Evolutionary conservation across 2,329 filamentous ascomycete species (phyloP), one percentile per base, ranked within the genome.

Genomic region (Hypoxylon sp.): DNA sequence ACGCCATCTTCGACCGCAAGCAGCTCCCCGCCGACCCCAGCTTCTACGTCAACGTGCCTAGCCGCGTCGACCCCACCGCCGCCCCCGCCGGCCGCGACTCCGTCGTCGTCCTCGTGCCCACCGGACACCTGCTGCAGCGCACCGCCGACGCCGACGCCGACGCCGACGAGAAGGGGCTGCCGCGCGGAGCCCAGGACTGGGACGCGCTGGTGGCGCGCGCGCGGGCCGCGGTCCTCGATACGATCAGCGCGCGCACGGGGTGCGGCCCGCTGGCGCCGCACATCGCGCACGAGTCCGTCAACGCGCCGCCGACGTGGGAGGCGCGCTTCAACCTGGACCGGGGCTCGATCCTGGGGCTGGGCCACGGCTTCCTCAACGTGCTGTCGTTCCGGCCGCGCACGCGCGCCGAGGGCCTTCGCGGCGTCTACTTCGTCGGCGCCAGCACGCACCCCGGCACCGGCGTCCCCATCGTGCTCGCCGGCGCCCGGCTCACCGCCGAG

Each of bases 31-130:
- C 80, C 1, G 80, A 91, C 56, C 89, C 89, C 0, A 88, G 84
- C 53, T 92, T 92, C 77, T 92, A 92, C 73, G 83, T 92, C 73
- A 91, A 92, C 69, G 88, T 92, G 0, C 89, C 89, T 0, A 88
- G 83, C 42, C 81, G 88, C 10, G 81, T 91, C 6, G 89, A 92
- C 63, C 77, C 84, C 0, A 81, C 81, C 0, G 89, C 89, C 1
- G 88, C 89, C 0, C 89, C 89, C 0, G 72, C 78, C 2, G 85
- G 82, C 1, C 83, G 82, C 64, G 89, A 92, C 67, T 78, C 83
- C 1, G 73, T 92, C 42, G 86, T 91, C 11, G 86, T 90, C 1
- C 79, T 92, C 4, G 88, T 92, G 0, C 89, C 89, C 0, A 86
- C 89, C 1, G 89, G 89, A 0, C 88, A 91, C 69, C 78, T 91